These are phyloP conservation scores for Penicillium sp. DNA, from an alignment of 2,329 filamentous ascomycete genomes.

Conservation along the genomic window DNA sequence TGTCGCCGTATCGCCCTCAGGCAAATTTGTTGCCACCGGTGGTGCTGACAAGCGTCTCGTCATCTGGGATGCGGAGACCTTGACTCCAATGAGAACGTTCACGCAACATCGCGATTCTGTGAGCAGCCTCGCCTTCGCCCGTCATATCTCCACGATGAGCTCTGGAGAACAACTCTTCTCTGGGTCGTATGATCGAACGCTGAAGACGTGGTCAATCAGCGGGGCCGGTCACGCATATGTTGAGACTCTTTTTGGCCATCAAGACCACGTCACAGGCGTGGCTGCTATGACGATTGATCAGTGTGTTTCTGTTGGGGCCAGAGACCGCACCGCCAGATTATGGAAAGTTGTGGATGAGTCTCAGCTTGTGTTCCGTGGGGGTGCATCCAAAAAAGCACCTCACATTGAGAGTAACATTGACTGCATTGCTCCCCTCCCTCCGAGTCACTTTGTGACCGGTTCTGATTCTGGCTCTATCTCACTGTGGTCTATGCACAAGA, in stretches of 20 bases:
- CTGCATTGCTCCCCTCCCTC: constrained; percentile 80
- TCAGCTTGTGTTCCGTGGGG: constrained; percentile 89
- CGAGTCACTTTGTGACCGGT: constrained; percentile 88
- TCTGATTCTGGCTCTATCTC: constrained; percentile 83
- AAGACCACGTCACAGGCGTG: constrained; percentile 81
- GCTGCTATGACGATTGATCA: constrained; percentile 78
- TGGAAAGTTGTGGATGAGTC: constrained; percentile 97
- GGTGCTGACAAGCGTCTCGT: constrained; percentile 79
- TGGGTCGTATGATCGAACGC: constrained; percentile 80
- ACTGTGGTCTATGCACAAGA: constrained; percentile 86
- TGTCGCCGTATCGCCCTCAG: constrained; percentile 81
- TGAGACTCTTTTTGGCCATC: constrained; percentile 93
- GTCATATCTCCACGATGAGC: constrained; percentile 55
- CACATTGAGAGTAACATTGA: constrained; percentile 81
- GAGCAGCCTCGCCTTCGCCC: constrained; percentile 75
- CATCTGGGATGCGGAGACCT: constrained; percentile 74
- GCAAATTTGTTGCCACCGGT: constrained; percentile 85
- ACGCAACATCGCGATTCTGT: constrained; percentile 87
- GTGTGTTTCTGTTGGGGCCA: constrained; percentile 82
- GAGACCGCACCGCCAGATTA: constrained; percentile 82
- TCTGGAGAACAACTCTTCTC: constrained; percentile 81
- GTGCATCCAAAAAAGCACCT: constrained; percentile 46
- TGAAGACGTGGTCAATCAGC: constrained; percentile 85
- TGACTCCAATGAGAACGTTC: constrained; percentile 76
- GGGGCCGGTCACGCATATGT: constrained; percentile 82